phyloP scores from a whole-genome alignment of 2,329 filamentous ascomycete genomes.

The Venturia aucupariae region DNA sequence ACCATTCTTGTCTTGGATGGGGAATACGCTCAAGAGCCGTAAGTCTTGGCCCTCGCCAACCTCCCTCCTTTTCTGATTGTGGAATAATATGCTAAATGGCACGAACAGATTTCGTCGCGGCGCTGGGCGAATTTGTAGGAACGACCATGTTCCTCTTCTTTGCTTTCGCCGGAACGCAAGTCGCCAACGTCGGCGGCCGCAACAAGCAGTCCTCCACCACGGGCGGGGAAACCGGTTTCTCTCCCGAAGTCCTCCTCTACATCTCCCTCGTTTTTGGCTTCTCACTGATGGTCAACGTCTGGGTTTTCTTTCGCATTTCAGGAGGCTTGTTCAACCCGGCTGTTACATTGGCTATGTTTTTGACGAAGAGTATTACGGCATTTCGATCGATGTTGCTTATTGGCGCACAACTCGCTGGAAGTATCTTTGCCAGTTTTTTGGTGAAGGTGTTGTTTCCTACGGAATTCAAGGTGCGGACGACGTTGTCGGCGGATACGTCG shows the following conservation, averaged over 20 bases:
- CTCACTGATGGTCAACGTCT: slow-evolving; percentile 15
- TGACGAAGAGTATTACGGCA: slow-evolving; percentile 27
- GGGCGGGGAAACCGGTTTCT: slow-evolving; percentile 18
- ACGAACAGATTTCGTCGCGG: slow-evolving; percentile 26
- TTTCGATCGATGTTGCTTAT: slow-evolving; percentile 25
- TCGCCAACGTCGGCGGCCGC: slow-evolving; percentile 12
- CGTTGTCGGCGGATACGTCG: slow-evolving; percentile 32
- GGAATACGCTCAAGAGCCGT: slow-evolving; percentile 10
- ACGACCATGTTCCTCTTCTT: slow-evolving; percentile 16
- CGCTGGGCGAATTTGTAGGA: slow-evolving; percentile 17
- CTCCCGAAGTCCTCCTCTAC: slow-evolving; percentile 21
- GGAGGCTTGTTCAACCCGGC: slow-evolving; percentile 23
- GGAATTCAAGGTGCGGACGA: slow-evolving; percentile 35
- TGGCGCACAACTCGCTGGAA: slow-evolving; percentile 26
- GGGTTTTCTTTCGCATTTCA: slow-evolving; percentile 14
- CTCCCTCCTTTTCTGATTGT: background rate
- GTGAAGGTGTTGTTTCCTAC: slow-evolving; percentile 37
- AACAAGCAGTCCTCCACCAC: slow-evolving; percentile 5
- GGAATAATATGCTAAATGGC: background rate
- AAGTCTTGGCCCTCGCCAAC: background rate
- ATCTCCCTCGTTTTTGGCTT: slow-evolving; percentile 21
- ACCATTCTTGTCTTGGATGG: slow-evolving; percentile 12
- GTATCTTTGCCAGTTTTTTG: slow-evolving; percentile 33
- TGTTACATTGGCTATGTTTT: slow-evolving; percentile 30
- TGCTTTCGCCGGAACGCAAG: slow-evolving; percentile 20